These are phyloP conservation scores for Aspergillus caelatus DNA, from an alignment of 2,329 filamentous ascomycete genomes.

Conservation along the genomic window DNA sequence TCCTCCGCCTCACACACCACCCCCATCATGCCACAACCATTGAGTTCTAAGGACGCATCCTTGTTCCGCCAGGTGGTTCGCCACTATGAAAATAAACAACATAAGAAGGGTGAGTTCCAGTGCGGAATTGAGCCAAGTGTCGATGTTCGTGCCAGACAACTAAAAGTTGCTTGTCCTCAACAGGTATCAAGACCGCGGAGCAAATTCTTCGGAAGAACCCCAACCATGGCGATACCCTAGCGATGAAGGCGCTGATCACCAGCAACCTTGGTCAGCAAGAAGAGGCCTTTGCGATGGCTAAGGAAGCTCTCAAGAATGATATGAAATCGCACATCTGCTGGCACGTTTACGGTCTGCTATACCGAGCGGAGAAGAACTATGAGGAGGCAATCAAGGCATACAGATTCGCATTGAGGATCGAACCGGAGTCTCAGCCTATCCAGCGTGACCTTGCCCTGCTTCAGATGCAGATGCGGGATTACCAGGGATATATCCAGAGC, in stretches of 20 bases:
- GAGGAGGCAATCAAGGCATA: conserved; percentile 99
- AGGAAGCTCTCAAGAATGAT: conserved; percentile 87
- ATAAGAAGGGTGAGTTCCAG: conserved; percentile 71
- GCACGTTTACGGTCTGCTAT: conserved; percentile 97
- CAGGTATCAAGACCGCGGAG: conserved; percentile 90
- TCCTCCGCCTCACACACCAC: conserved; percentile 32
- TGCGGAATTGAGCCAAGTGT: conserved; percentile 10
- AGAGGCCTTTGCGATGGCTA: conserved; percentile 91
- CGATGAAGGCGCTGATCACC: conserved; percentile 97
- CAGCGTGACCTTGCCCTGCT: conserved; percentile 90
- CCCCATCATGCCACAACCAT: conserved; percentile 49
- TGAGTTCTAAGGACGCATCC: conserved; percentile 80
- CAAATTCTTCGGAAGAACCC: conserved; percentile 94
- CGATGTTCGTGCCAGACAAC: conserved; percentile 14
- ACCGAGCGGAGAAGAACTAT: conserved; percentile 93
- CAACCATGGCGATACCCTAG: conserved; percentile 96
- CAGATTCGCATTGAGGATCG: conserved; percentile 88
- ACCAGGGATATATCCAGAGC: conserved; percentile 88
- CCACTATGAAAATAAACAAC: conserved; percentile 97
- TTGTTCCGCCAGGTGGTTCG: conserved; percentile 95
- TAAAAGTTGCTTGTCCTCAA: conserved; percentile 24
- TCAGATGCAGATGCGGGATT: conserved; percentile 96
- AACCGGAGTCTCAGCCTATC: conserved; percentile 93
- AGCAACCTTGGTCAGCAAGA: conserved; percentile 90
- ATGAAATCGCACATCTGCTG: conserved; percentile 99